phyloP scores from a whole-genome alignment of 805 yeast species.

The Starmerella apis region DNA sequence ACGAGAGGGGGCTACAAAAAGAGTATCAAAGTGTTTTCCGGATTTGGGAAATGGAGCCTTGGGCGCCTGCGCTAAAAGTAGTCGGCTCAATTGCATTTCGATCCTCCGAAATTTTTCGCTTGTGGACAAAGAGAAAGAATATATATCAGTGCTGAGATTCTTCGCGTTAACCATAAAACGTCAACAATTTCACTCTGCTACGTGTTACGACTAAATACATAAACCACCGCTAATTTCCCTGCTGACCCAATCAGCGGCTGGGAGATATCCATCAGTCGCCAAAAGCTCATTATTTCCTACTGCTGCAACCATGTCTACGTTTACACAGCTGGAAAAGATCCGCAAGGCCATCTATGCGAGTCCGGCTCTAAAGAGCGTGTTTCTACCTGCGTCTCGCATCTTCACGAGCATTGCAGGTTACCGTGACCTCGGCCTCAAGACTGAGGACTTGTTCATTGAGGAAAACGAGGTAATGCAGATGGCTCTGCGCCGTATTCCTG shows the following conservation, averaged over 20 bases:
- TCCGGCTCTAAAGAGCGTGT: conserved; percentile 64
- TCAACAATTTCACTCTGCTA: background rate
- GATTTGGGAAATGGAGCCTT: conserved; percentile 17
- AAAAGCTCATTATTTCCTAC: background rate
- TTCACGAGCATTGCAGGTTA: conserved; percentile 74
- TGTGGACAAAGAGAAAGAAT: no score
- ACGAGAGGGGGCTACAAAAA: conserved; percentile 24
- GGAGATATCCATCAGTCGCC: background rate
- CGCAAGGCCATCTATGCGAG: conserved; percentile 69
- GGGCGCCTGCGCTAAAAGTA: conserved; percentile 6
- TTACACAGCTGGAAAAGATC: conserved; percentile 33
- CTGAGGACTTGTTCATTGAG: conserved; percentile 79
- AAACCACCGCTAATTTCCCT: no score
- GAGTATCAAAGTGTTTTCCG: conserved; percentile 19
- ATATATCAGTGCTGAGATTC: no score
- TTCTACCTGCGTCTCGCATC: conserved; percentile 69
- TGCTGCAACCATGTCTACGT: conserved; percentile 30
- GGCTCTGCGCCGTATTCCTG: conserved; percentile 80
- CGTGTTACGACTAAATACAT: background rate
- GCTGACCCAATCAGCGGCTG: conserved; percentile 20
- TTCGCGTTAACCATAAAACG: no score
- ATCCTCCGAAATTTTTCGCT: background rate
- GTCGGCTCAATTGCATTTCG: conserved; percentile 2
- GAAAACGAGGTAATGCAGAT: conserved; percentile 79
- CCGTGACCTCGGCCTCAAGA: conserved; percentile 84